Evolutionary conservation across 345 rosid genomes (phyloP), one percentile per base, ranked within the genome.

Genomic region (Eucalyptus cloeziana): DNA sequence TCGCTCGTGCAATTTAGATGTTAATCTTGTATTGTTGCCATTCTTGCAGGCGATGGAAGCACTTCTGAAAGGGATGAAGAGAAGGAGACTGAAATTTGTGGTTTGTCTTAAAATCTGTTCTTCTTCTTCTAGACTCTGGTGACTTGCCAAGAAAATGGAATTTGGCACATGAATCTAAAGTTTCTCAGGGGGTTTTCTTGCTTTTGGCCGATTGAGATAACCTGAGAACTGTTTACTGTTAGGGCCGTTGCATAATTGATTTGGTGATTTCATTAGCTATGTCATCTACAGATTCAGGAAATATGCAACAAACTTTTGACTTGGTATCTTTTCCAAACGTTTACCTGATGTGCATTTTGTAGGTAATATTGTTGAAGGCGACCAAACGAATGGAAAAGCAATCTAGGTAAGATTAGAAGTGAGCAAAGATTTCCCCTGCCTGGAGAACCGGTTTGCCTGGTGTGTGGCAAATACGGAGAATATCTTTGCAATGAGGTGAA

Each of bases 391-490:
- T 17, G 40, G 30, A n/a, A 67, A 89, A 56, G 44, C n/a, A 71
- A 69, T 51, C 88, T 71, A 43, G 89, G 91, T 87, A 94, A 89
- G 91, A 87, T 90, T 50, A 92, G 94, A 91, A 88, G 90, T 49
- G 94, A 93, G 91, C 96, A 95, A 89, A 91, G 95, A 21, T 91
- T 87, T 92, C 95, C 96, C 86, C 86, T 91, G 47, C 91, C 94
- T 4, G 96, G 96, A 87, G 98, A 95, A 91, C 96, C 96, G 52
- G 89, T 93, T 90, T 94, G 98, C 89, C 92, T 95, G n/a, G 91
- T 95, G 6, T 95, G 98, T 89, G 95, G 96, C 47, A 94, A 91
- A 93, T 96, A 93, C 76, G 96, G 98, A 86, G 96, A 96, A 91
- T 96, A 96, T 58, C 94, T 95, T 86, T 95, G 98, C 64, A 67